These are phyloP conservation scores for Saccharomyces pastorianus DNA, from an alignment of 1,139 yeast species.

Conservation along the genomic window DNA sequence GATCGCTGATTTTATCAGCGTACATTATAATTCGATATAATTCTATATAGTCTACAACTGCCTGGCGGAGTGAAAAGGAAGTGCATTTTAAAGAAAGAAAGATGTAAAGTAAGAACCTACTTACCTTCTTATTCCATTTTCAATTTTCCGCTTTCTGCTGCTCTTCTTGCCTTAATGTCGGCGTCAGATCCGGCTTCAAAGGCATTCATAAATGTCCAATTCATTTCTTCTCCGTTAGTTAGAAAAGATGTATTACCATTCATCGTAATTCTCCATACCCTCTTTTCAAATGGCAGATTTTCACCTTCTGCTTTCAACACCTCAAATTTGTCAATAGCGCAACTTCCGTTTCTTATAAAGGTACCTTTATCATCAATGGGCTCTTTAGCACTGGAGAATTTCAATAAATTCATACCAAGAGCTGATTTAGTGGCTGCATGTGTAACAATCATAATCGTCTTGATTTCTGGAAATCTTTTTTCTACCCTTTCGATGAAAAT, in stretches of 20 bases:
- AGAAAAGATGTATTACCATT: slow-evolving; percentile 67
- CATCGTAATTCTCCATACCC: slow-evolving; percentile 46
- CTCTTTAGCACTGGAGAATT: slow-evolving; percentile 40
- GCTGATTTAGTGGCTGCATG: slow-evolving; percentile 83
- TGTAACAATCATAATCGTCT: slow-evolving; percentile 52
- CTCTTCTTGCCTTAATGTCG: slow-evolving; percentile 48
- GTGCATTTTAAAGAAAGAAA: too few species aligned
- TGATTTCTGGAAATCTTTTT: slow-evolving; percentile 43
- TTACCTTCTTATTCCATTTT: not conserved
- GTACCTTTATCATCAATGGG: slow-evolving; percentile 41
- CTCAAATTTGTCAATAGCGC: slow-evolving; percentile 48
- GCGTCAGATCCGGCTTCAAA: slow-evolving; percentile 76
- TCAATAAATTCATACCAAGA: slow-evolving; percentile 58
- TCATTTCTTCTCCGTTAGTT: slow-evolving; percentile 79
- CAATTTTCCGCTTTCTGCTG: slow-evolving; percentile 8
- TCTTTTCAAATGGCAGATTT: slow-evolving; percentile 11
- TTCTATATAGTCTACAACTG: too few species aligned
- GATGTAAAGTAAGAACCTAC: too few species aligned
- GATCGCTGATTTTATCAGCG: too few species aligned
- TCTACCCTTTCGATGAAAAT: slow-evolving; percentile 47
- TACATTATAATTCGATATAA: too few species aligned
- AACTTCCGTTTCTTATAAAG: slow-evolving; percentile 44
- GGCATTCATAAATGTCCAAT: slow-evolving; percentile 62
- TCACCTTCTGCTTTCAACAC: not conserved
- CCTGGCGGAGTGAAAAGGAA: too few species aligned